These are phyloP conservation scores for Marasmius oreades DNA, from an alignment of 1,284 basidiomycete species.

Conservation along the genomic window DNA sequence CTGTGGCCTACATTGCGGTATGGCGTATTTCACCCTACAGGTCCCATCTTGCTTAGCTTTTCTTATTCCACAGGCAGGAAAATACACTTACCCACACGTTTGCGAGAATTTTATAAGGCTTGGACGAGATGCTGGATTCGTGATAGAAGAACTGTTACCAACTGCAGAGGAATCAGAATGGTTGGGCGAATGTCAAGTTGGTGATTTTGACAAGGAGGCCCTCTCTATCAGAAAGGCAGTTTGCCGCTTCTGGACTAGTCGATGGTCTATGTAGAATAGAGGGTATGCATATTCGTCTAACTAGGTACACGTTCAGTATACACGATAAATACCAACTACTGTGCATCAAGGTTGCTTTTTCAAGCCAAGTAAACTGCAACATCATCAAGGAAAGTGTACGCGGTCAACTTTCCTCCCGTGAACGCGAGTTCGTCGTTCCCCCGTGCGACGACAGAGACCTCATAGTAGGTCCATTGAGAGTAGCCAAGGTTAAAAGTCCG, in stretches of 20 bases:
- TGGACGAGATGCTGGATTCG: constrained; percentile 39
- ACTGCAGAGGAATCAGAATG: constrained; percentile 35
- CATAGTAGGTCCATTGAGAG: neutral
- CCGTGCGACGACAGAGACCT: neutral
- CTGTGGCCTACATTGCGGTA: constrained; percentile 55
- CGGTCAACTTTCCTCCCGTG: neutral
- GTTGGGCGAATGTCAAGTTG: constrained; percentile 45
- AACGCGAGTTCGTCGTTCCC: constrained; percentile 1
- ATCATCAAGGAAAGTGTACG: neutral
- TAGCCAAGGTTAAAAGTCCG: neutral
- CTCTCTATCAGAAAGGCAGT: constrained; percentile 49
- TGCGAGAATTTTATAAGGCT: constrained; percentile 52
- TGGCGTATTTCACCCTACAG: constrained; percentile 8
- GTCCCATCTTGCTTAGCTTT: neutral
- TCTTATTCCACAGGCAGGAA: constrained; percentile 40
- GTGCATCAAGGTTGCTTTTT: too few relatives aligned
- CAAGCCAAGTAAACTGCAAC: neutral
- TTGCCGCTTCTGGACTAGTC: constrained; percentile 59
- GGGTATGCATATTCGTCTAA: too few relatives aligned
- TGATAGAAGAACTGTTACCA: constrained; percentile 37
- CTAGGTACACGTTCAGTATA: neutral
- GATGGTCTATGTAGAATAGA: constrained; percentile 30
- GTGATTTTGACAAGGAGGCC: constrained; percentile 43
- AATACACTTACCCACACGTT: constrained; percentile 52
- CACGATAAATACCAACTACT: neutral